Evolutionary conservation across 2,329 filamentous ascomycete genomes (phyloP), one percentile per base, ranked within the genome.

Genomic region (Akanthomyces dipterigenus): DNA sequence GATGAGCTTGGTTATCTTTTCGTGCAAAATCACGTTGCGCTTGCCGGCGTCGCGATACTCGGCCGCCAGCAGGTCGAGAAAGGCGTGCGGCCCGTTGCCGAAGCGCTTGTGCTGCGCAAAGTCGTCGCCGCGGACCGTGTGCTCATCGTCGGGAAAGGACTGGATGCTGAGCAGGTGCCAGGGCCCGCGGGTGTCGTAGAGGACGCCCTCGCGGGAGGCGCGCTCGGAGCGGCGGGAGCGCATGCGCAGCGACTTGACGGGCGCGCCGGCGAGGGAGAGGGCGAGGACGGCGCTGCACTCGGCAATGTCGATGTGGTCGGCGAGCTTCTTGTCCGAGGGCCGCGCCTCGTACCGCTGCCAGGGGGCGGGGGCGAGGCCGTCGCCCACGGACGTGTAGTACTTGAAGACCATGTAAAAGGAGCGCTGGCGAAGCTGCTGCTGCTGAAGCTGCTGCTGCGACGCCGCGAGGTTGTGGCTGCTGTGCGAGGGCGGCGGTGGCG

Each of bases 331-430:
- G 66, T 77, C 69, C 38, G 71, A 66, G 0, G 76, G 70, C n/a
- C 75, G 70, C 48, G 75, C 77, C 65, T 86, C 83, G 42, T 80
- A 79, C 22, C 76, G 73, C 67, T 88, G 85, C 84, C 84, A 88
- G 6, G 81, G 75, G 66, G 84, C 82, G 0, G 85, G 84, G 36
- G 77, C 75, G 45, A 84, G 78, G 4, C 78, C 79, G 5, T 82
- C 76, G 1, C 79, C 81, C 14, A 87, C 78, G 7, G 86, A 76
- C 5, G 84, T 87, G 67, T 85, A 87, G 68, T 87, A 88, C 65
- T 87, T 86, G 69, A 88, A 86, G 46, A 78, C 82, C 68, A 88
- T 87, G 65, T 86, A 80, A 69, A 87, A 86, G 8, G 80, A 82
- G 7, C 80, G 75, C 65, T 83, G 83, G 14, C 78, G 79, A 8